Evolutionary conservation across 2,329 filamentous ascomycete species (phyloP).

Genomic region (Albifimbria verrucaria): DNA sequence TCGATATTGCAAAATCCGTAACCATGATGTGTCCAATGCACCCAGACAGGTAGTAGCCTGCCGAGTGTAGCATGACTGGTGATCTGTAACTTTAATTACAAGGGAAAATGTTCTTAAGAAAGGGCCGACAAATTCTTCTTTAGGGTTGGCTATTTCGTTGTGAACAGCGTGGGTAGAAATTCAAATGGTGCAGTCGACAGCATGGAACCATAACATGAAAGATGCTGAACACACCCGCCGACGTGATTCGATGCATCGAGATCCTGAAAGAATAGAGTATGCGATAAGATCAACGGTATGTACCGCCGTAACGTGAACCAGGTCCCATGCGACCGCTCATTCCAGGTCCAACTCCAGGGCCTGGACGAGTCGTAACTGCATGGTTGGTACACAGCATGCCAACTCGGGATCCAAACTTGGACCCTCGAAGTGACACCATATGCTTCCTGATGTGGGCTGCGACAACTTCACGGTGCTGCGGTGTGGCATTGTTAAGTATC

Average conservation of each 20-base stretch:
- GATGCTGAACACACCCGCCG: conserved; percentile 6
- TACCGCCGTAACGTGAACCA: conserved; percentile 53
- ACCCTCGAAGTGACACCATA: conserved; percentile 97
- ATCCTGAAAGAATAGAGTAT: neutral
- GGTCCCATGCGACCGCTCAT: conserved; percentile 57
- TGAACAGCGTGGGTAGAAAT: conserved; percentile 25
- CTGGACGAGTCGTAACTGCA: conserved; percentile 81
- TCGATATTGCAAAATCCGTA: conserved; percentile 57
- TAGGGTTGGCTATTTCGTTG: conserved; percentile 32
- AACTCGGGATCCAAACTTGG: conserved; percentile 96
- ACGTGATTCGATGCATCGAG: neutral
- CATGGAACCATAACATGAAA: conserved; percentile 4
- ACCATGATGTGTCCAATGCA: conserved; percentile 61
- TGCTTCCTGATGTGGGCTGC: conserved; percentile 95
- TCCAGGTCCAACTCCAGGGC: conserved; percentile 71
- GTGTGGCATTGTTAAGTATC: conserved; percentile 83
- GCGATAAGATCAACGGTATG: conserved; percentile 48
- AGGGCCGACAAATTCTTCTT: conserved; percentile 43
- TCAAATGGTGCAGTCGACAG: conserved; percentile 23
- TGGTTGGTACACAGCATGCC: conserved; percentile 99
- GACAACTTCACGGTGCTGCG: conserved; percentile 89
- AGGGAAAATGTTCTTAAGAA: conserved; percentile 48
- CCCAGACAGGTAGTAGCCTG: conserved; percentile 45
- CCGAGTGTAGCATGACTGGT: conserved; percentile 55
- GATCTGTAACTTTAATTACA: conserved; percentile 50